These are phyloP conservation scores for Penicillium fimorum DNA, from an alignment of 495 filamentous ascomycete species.

Conservation along the genomic window DNA sequence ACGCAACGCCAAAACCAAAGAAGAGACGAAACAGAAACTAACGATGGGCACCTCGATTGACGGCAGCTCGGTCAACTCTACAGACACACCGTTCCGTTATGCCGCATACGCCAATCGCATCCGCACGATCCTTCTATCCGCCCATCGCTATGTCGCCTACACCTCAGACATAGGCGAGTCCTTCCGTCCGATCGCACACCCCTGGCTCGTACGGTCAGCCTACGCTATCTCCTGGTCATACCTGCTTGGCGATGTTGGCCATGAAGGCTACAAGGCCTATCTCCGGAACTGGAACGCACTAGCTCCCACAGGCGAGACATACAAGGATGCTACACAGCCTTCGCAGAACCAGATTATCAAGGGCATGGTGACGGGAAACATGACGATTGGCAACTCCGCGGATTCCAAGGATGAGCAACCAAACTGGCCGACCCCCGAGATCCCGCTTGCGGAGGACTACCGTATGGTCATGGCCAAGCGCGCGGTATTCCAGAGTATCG, in stretches of 20 bases:
- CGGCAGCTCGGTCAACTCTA: constrained; percentile 71
- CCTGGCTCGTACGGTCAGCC: constrained; percentile 71
- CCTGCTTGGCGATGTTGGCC: constrained; percentile 80
- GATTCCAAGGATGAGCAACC: constrained; percentile 23
- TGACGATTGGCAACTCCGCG: constrained; percentile 21
- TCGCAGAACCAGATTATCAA: constrained; percentile 30
- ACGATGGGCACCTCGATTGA: constrained; percentile 17
- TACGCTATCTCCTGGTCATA: constrained; percentile 95
- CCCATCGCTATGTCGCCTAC: constrained; percentile 96
- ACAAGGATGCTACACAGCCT: constrained; percentile 41
- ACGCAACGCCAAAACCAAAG: constrained; percentile 7
- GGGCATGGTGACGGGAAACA: constrained; percentile 44
- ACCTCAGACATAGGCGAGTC: constrained; percentile 96
- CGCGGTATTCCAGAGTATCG: constrained; percentile 83
- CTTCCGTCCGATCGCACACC: constrained; percentile 91
- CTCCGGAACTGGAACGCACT: constrained; percentile 67
- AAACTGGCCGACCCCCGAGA: constrained; percentile 37
- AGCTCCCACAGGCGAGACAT: constrained; percentile 38
- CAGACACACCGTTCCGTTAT: constrained; percentile 81
- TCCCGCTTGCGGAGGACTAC: constrained; percentile 88
- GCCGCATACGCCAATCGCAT: constrained; percentile 86
- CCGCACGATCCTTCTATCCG: constrained; percentile 83
- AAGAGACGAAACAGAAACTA: constrained; percentile 9
- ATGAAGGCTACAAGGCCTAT: constrained; percentile 97
- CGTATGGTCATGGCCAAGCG: constrained; percentile 87